A percentile compares a stretch with the other conserved stretches of the same genome.
Conservation (phyloP, 306 rosid species). For the Hippophae rhamnoides region DNA sequence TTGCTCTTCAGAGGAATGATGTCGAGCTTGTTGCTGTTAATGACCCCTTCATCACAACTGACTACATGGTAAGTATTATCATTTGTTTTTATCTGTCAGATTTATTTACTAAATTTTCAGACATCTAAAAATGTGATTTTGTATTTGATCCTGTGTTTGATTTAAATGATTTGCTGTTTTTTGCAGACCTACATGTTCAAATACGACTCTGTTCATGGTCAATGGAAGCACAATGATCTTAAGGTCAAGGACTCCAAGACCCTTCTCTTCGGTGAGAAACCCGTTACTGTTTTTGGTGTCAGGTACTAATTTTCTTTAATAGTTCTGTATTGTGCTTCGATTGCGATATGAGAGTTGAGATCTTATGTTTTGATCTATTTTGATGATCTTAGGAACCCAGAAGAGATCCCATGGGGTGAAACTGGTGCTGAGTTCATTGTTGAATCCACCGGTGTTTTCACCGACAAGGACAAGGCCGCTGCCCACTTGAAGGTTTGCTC, state of each 20-base stretch:
- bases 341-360: background rate
- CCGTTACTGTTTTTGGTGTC: slow-evolving; percentile 63
- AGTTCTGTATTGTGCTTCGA: background rate
- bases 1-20: slow-evolving; percentile 82
- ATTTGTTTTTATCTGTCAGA: background rate
- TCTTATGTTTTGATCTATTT: background rate
- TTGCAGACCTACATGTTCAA: slow-evolving; percentile 87
- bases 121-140: background rate
- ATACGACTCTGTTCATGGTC: slow-evolving; percentile 78
- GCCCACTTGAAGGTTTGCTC: slow-evolving; percentile 70
- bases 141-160: background rate
- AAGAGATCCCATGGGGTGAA: slow-evolving; percentile 83
- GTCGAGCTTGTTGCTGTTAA: slow-evolving; percentile 85
- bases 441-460: slow-evolving; percentile 84
- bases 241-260: slow-evolving; percentile 84
- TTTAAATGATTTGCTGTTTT: background rate
- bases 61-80: slow-evolving; percentile 65
- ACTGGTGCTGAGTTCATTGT: slow-evolving; percentile 64
- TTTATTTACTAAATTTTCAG: background rate
- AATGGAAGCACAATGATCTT: slow-evolving; percentile 75
- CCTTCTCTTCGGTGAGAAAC: slow-evolving; percentile 78
- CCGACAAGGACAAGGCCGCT: slow-evolving; percentile 82
- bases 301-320: slow-evolving; percentile 29
- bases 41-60: slow-evolving; percentile 84
- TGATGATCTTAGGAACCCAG: slow-evolving; percentile 52